Evolutionary conservation across 139 green algal genomes (phyloP).

Genomic region (Pseudopediastrum boryanum): DNA sequence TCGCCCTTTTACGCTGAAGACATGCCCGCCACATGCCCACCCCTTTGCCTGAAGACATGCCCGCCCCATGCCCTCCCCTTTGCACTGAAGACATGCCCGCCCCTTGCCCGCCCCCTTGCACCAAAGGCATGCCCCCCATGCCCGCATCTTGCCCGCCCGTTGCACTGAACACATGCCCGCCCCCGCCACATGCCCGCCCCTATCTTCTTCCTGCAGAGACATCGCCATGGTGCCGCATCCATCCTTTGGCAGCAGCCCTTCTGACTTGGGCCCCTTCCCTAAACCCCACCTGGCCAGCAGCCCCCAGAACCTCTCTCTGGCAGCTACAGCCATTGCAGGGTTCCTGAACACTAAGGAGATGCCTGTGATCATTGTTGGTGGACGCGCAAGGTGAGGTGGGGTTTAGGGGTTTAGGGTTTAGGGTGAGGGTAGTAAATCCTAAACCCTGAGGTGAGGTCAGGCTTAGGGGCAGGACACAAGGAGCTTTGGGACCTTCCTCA

Average conservation of each 20-base stretch:
- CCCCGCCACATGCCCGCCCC: too few relatives aligned
- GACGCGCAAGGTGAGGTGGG: constrained; percentile 2
- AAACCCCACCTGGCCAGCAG: not conserved
- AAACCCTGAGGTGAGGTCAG: not conserved
- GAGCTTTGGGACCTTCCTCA: not conserved
- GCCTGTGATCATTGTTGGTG: constrained; percentile 12
- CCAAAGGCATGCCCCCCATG: not conserved
- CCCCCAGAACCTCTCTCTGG: not conserved
- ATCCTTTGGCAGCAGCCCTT: not conserved
- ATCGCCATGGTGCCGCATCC: constrained; percentile 15
- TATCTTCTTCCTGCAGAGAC: too few relatives aligned
- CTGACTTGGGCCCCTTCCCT: not conserved
- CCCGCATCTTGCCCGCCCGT: not conserved
- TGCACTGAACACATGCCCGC: not conserved
- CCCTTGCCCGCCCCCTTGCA: not conserved
- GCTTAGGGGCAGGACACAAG: not conserved
- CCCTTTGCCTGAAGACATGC: not conserved
- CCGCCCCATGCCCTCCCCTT: not conserved
- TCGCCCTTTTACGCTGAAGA: too few relatives aligned
- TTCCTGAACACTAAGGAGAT: constrained; percentile 7
- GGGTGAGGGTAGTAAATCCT: too few relatives aligned
- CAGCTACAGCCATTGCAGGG: not conserved
- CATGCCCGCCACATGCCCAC: too few relatives aligned
- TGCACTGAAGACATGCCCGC: not conserved
- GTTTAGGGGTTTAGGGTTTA: not conserved